Evolutionary conservation across 805 yeast genomes (phyloP), one percentile per base, ranked within the genome.

Genomic region (Saturnispora sanitii): DNA sequence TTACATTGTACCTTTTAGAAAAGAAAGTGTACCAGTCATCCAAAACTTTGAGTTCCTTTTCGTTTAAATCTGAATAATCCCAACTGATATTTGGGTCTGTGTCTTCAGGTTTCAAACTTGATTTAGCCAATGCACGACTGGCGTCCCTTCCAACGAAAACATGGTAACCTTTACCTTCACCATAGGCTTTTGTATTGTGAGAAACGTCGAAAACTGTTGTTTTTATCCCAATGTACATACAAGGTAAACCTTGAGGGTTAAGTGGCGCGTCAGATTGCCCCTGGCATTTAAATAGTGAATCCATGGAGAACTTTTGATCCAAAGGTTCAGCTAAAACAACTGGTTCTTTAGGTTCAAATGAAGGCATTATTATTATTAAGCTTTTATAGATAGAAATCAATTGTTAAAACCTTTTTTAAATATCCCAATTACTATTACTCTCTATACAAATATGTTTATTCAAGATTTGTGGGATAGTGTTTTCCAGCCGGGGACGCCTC

Each of bases 401-500:
- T n/a, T n/a, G n/a, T n/a, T n/a, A n/a, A n/a, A n/a, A n/a, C n/a
- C n/a, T n/a, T n/a, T n/a, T n/a, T n/a, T n/a, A n/a, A n/a, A n/a
- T n/a, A n/a, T n/a, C n/a, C n/a, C n/a, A n/a, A n/a, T n/a, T n/a
- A n/a, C n/a, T n/a, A n/a, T n/a, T n/a, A n/a, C n/a, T n/a, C n/a
- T n/a, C n/a, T n/a, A n/a, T n/a, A n/a, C 7, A 19, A 6, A 15
- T 16, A 19, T 19, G 35, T 15, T 15, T 7, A 19, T 8, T 5
- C 17, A 11, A 8, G 33, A 18, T 19, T 16, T 30, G 17, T 30
- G 33, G 33, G 79, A 82, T 42, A 83, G 95, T 12, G 75, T 92
- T 21, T 84, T 90, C 61, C 79, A 85, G 15, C 96, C 97, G 5
- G 98, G 98, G 1, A 76, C 95, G 1, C 75, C 92, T 1, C 96